phyloP scores from a whole-genome alignment of 2,329 filamentous ascomycete species.

The Paraphaeosphaeria sporulosa region DNA sequence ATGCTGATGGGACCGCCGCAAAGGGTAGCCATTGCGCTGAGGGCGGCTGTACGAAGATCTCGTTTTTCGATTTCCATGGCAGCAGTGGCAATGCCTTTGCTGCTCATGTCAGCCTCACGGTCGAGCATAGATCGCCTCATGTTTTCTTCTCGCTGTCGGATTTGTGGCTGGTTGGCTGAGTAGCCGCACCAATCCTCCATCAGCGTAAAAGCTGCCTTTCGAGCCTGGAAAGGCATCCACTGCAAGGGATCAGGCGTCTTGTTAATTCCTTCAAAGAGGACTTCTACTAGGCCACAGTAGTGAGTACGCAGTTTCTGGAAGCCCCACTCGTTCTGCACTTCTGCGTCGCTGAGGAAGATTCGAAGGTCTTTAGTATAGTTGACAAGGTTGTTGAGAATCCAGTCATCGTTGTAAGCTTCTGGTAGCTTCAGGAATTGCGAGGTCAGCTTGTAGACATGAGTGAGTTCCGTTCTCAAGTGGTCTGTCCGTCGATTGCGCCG shows the following conservation, averaged over 20 bases:
- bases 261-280: constrained; percentile 90
- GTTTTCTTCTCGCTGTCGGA: constrained; percentile 81
- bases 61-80: constrained; percentile 97
- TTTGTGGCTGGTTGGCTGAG: constrained; percentile 86
- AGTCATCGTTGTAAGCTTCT: constrained; percentile 84
- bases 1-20: constrained; percentile 85
- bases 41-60: constrained; percentile 85
- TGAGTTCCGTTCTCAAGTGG: constrained; percentile 88
- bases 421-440: constrained; percentile 84
- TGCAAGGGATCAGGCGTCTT: constrained; percentile 82
- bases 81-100: constrained; percentile 80
- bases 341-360: constrained; percentile 91
- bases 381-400: constrained; percentile 87
- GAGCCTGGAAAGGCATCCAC: constrained; percentile 97
- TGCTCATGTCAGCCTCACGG: constrained; percentile 74
- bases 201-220: constrained; percentile 92
- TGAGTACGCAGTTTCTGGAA: constrained; percentile 91
- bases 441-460: constrained; percentile 93
- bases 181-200: constrained; percentile 99
- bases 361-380: constrained; percentile 91
- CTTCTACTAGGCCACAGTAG: constrained; percentile 93
- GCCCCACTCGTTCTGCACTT: constrained; percentile 93
- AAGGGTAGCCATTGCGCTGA: constrained; percentile 94
- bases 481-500: constrained; percentile 85
- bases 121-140: constrained; percentile 87